Evolutionary conservation across 495 filamentous ascomycete genomes (phyloP), one percentile per base, ranked within the genome.

Genomic region (Lasiosphaeria ovina): DNA sequence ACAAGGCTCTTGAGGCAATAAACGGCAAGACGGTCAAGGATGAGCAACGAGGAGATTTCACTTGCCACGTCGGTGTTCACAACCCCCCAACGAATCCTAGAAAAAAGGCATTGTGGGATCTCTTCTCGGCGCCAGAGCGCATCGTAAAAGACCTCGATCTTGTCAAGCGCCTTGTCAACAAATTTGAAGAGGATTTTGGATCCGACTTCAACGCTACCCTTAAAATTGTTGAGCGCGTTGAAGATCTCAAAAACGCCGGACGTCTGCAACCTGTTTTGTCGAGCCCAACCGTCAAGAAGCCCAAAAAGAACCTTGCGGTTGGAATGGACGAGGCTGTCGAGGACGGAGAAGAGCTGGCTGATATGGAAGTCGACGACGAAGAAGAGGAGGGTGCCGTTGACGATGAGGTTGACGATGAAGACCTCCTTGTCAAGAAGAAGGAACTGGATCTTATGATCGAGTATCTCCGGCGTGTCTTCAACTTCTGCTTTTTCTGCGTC

Each of bases 401-500:
- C 67, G 91, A 96, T 55, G 92, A 96, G 58, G 82, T 86, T 34
- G 92, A 96, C 65, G 91, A 94, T 66, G 89, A 93, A 65, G 92
- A 96, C 12, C 78, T 96, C n/a, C 69, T 96, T 38, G 83, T 86
- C 24, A 91, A 93, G 79, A 97, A 97, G 77, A 99, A 99, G 83
- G 92, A 91, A 66, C 82, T 99, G 42, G 94, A 99, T 72, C 77
- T 99, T 54, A 82, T 94, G 72, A 93, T 99, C 40, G 94, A 98
- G 73, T 98, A 98, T 71, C 83, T 98, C 54, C 91, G 94, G 40
- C 87, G 94, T 12, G 93, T 97, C 55, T 94, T 93, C 83, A 96
- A 93, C 72, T 97, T 98, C 77, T 98, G 94, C 79, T 97, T 98
- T 79, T 98, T 97, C 79, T 98, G 94, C 74, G 94, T 98, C 33